A percentile compares a stretch with the other conserved stretches of the same genome.
phyloP scores from a whole-genome alignment of 2,329 filamentous ascomycete species.

The Hypoxylon sp. region DNA sequence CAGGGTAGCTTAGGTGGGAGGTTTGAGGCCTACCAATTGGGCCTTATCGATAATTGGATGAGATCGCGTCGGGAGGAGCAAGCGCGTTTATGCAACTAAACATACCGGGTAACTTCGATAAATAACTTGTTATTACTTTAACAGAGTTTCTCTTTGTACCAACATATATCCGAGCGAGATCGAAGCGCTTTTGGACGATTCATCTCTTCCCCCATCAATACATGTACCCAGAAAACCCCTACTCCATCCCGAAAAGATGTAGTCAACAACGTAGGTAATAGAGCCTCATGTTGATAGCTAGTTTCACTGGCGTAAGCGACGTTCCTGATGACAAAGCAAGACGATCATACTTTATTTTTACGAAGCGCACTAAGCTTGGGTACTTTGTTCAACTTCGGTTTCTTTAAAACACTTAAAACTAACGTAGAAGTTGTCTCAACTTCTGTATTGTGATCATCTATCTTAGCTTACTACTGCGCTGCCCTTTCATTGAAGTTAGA shows the following conservation, averaged over 20 bases:
- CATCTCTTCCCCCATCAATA: background rate
- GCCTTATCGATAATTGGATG: conserved; percentile 34
- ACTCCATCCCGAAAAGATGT: background rate
- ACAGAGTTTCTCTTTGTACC: background rate
- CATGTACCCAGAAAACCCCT: too few species aligned
- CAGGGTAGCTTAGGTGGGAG: conserved; percentile 18
- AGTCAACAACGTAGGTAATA: too few species aligned
- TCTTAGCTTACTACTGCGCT: background rate
- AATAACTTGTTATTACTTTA: background rate
- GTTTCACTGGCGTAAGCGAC: background rate
- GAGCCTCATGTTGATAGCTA: background rate
- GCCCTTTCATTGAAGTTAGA: background rate
- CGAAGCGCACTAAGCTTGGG: background rate
- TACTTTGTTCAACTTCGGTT: background rate
- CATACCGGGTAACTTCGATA: conserved; percentile 2
- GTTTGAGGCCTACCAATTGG: conserved; percentile 15
- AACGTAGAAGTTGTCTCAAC: background rate
- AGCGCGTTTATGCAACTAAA: conserved; percentile 30
- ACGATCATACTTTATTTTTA: background rate
- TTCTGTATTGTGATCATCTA: background rate
- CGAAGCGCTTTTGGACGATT: background rate
- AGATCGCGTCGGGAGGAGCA: conserved; percentile 35
- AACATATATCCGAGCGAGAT: background rate
- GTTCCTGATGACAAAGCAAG: background rate
- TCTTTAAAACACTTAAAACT: background rate